phyloP scores from a whole-genome alignment of 345 rosid species.

The Dipteronia sinensis region DNA sequence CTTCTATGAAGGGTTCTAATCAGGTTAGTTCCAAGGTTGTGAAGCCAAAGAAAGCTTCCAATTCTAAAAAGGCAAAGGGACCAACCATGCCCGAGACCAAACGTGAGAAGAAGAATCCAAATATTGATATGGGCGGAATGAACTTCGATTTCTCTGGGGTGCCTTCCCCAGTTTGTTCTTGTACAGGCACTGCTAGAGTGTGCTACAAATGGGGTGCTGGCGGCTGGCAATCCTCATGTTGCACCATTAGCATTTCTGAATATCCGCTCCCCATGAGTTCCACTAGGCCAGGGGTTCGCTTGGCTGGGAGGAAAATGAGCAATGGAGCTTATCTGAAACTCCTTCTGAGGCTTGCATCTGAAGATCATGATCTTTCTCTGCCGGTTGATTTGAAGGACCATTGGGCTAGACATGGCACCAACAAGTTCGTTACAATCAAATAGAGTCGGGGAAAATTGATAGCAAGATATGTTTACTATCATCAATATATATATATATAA shows the following conservation, averaged over 20 bases:
- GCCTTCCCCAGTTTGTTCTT: slow-evolving; percentile 70
- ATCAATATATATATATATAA: not conserved
- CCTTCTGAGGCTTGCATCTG: slow-evolving; percentile 53
- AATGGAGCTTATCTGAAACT: slow-evolving; percentile 64
- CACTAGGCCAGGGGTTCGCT: slow-evolving; percentile 55
- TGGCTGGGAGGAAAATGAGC: slow-evolving; percentile 82
- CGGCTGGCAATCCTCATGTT: slow-evolving; percentile 79
- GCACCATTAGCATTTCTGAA: slow-evolving; percentile 53
- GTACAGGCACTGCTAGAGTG: slow-evolving; percentile 52
- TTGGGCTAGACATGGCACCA: slow-evolving; percentile 78
- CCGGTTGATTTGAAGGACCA: slow-evolving; percentile 66
- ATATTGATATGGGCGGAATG: slow-evolving; percentile 37
- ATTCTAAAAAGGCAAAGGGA: slow-evolving; percentile 34
- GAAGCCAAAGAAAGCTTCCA: slow-evolving; percentile 45
- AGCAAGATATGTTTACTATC: slow-evolving; percentile 10
- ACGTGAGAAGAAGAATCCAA: slow-evolving; percentile 52
- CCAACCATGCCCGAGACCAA: slow-evolving; percentile 39
- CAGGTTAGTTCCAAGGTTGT: slow-evolving; percentile 32
- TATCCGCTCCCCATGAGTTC: slow-evolving; percentile 66
- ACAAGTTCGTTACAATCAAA: slow-evolving; percentile 70
- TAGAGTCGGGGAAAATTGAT: slow-evolving; percentile 24
- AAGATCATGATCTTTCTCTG: slow-evolving; percentile 54
- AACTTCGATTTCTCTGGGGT: slow-evolving; percentile 50
- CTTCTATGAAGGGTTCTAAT: slow-evolving; percentile 30
- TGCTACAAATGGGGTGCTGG: slow-evolving; percentile 76